A percentile compares a stretch with the other conserved stretches of the same genome.
phyloP scores from a whole-genome alignment of 2,329 filamentous ascomycete species.

The Beauveria sp. region DNA sequence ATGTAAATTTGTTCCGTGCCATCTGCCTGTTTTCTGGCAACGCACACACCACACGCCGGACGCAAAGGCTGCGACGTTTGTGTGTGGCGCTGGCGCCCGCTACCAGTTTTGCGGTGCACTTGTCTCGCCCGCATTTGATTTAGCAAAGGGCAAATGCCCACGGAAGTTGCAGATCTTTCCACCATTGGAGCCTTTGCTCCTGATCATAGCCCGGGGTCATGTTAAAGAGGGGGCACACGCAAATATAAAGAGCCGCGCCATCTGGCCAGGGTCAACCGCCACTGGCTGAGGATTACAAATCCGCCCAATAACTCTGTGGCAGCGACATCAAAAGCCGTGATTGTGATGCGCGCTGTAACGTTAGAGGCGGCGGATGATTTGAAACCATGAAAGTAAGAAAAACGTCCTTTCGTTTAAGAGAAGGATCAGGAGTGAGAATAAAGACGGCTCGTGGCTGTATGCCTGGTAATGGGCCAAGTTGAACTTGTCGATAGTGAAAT shows the following conservation, averaged over 20 bases:
- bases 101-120: background rate
- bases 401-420: too few species aligned
- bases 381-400: background rate
- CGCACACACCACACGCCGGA: background rate
- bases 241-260: constrained; percentile 1
- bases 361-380: background rate
- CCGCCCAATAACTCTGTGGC: background rate
- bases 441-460: too few species aligned
- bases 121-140: background rate
- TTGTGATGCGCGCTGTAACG: background rate
- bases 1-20: background rate
- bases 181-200: background rate
- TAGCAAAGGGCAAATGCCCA: background rate
- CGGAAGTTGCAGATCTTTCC: background rate
- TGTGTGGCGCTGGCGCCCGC: background rate
- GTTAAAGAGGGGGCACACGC: background rate
- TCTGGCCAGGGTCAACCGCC: background rate
- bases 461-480: too few species aligned
- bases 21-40: background rate
- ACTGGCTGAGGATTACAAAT: background rate
- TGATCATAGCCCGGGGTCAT: background rate
- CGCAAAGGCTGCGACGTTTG: too few species aligned
- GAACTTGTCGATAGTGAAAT: too few species aligned
- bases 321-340: background rate
- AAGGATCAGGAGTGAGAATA: too few species aligned